Evolutionary conservation across 495 filamentous ascomycete species (phyloP).

Genomic region (Podospora tetraspora): DNA sequence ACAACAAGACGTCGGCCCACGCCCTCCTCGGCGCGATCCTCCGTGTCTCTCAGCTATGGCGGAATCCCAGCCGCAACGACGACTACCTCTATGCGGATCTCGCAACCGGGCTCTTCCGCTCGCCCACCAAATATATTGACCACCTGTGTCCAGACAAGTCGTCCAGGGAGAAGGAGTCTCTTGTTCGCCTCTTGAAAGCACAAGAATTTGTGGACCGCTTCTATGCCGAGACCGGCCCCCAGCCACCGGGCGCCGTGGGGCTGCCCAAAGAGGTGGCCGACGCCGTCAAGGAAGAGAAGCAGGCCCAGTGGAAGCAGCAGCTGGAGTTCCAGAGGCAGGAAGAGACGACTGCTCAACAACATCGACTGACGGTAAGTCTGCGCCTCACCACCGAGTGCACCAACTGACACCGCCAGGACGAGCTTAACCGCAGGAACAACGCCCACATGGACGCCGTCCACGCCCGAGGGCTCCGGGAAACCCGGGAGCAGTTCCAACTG

Average conservation of each 20-base stretch:
- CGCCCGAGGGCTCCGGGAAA: background rate
- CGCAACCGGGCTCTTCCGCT: background rate
- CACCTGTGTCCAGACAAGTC: background rate
- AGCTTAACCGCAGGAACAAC: background rate
- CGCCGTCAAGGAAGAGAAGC: background rate
- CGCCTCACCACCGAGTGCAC: background rate
- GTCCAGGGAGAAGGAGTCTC: background rate
- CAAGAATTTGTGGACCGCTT: background rate
- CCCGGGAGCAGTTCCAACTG: background rate
- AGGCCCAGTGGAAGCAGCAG: background rate
- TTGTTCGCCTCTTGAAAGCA: background rate
- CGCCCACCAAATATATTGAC: background rate
- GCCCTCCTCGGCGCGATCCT: background rate
- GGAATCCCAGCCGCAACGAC: background rate
- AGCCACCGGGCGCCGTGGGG: background rate
- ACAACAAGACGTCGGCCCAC: background rate
- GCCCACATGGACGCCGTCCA: background rate
- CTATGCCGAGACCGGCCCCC: background rate
- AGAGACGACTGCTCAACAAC: background rate
- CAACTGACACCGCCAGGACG: background rate
- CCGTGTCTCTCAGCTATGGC: background rate
- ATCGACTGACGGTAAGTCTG: background rate
- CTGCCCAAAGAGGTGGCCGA: background rate
- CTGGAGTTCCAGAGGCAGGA: background rate
- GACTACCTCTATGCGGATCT: slow-evolving; percentile 2